phyloP scores from a whole-genome alignment of 169 alveolate genomes.

The Cryptosporidium baileyi region DNA sequence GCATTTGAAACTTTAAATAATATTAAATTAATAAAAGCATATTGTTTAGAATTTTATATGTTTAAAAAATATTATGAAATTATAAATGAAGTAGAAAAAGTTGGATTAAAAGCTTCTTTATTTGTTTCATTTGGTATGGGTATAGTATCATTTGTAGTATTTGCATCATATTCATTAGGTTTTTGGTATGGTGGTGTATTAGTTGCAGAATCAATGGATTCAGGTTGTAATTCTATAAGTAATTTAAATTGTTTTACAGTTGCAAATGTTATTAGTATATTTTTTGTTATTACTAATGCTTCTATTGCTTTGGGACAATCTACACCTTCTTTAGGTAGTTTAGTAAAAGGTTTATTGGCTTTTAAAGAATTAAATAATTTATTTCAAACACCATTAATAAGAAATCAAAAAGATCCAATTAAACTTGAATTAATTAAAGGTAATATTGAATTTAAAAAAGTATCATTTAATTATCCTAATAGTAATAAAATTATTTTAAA shows the following conservation, averaged over 20 bases:
- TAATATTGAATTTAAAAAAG: constrained; percentile 18
- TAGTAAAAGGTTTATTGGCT: constrained; percentile 44
- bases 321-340: constrained; percentile 62
- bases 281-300: constrained; percentile 59
- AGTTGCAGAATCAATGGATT: constrained; percentile 64
- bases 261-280: constrained; percentile 57
- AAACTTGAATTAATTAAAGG: neutral
- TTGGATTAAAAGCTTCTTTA: constrained; percentile 30
- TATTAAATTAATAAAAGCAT: constrained; percentile 43
- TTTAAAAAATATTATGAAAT: constrained; percentile 44
- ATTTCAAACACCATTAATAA: neutral
- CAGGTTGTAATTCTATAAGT: constrained; percentile 24
- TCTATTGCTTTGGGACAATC: constrained; percentile 69
- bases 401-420: neutral
- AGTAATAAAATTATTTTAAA: neutral
- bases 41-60: constrained; percentile 8
- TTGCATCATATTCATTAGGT: constrained; percentile 71
- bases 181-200: constrained; percentile 76
- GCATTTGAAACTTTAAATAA: constrained; percentile 44
- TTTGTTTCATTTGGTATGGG: constrained; percentile 57
- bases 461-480: constrained; percentile 4
- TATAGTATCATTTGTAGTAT: constrained; percentile 42
- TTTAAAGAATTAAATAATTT: constrained; percentile 10
- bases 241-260: constrained; percentile 55
- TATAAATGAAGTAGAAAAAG: constrained; percentile 22